phyloP scores from a whole-genome alignment of 2,329 filamentous ascomycete species.

The Aspergillus sp. region DNA sequence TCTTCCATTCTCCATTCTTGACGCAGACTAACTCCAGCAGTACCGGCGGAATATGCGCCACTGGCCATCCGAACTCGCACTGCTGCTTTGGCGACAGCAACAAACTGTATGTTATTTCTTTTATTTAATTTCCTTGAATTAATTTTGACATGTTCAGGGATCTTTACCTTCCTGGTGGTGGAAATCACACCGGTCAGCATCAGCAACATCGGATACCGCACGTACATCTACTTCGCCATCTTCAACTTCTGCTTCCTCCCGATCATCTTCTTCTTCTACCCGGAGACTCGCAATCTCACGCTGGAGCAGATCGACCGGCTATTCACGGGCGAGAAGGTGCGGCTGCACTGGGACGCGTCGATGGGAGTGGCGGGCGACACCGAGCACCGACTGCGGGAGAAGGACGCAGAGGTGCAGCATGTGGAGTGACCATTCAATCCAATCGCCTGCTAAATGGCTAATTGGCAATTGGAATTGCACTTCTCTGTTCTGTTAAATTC shows the following conservation, averaged over 20 bases:
- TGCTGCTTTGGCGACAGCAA: constrained; percentile 50
- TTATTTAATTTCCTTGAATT: too few species aligned
- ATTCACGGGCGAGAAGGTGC: constrained; percentile 33
- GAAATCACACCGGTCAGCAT: constrained; percentile 49
- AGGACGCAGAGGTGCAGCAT: constrained; percentile 20
- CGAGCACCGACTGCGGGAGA: constrained; percentile 18
- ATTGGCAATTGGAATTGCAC: neutral
- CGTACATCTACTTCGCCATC: constrained; percentile 47
- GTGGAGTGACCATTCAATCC: constrained; percentile 17
- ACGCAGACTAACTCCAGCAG: constrained; percentile 20
- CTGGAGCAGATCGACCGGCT: constrained; percentile 34
- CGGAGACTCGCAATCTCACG: constrained; percentile 32
- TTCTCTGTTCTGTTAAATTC: too few species aligned
- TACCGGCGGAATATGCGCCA: constrained; percentile 48
- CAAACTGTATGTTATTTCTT: constrained; percentile 38
- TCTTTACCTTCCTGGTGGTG: constrained; percentile 48
- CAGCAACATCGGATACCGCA: constrained; percentile 37
- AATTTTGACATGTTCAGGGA: constrained; percentile 27
- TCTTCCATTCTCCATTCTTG: constrained; percentile 18
- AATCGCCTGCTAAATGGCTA: neutral
- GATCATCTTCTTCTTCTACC: constrained; percentile 45
- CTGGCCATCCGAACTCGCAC: constrained; percentile 51
- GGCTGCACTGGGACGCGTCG: constrained; percentile 31
- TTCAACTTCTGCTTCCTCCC: constrained; percentile 53
- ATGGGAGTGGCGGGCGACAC: constrained; percentile 25